Evolutionary conservation across 768 basidiomycete species (phyloP).

Genomic region (Russula dissimulans): DNA sequence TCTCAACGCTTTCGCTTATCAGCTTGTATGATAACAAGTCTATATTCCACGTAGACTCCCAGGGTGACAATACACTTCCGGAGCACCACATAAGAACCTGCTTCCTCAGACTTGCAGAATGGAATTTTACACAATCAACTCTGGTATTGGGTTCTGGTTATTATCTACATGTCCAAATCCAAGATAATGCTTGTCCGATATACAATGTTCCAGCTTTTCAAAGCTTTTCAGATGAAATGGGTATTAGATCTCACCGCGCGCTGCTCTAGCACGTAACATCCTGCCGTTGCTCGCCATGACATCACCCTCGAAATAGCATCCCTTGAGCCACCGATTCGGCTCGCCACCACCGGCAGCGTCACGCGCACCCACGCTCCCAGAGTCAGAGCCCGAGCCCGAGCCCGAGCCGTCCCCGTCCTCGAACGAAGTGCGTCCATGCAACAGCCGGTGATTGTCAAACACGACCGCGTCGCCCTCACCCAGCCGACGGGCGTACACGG

Average conservation of each 20-base stretch:
- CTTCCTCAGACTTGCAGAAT: too few relatives aligned
- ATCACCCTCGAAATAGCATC: constrained; percentile 71
- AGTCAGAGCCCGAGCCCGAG: too few relatives aligned
- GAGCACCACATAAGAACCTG: too few relatives aligned
- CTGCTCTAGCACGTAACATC: constrained; percentile 30
- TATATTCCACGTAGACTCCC: too few relatives aligned
- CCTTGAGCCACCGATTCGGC: constrained; percentile 82
- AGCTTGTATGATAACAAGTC: too few relatives aligned
- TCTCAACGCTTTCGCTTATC: too few relatives aligned
- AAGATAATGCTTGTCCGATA: background rate
- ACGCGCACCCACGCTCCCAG: constrained; percentile 19
- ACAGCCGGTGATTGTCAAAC: constrained; percentile 85
- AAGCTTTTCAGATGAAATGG: background rate
- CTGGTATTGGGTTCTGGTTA: too few relatives aligned
- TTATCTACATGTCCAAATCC: background rate
- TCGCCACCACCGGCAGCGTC: constrained; percentile 28
- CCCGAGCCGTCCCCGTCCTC: constrained; percentile 20
- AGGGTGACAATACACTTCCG: too few relatives aligned
- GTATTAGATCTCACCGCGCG: constrained; percentile 4
- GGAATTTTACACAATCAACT: too few relatives aligned
- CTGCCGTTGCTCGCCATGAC: constrained; percentile 51
- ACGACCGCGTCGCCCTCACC: constrained; percentile 77
- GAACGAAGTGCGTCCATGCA: constrained; percentile 85
- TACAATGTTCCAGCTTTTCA: background rate
- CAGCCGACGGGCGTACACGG: constrained; percentile 55